phyloP scores from a whole-genome alignment of 2,329 filamentous ascomycete species.

The Drechslerella coelobrocha region DNA sequence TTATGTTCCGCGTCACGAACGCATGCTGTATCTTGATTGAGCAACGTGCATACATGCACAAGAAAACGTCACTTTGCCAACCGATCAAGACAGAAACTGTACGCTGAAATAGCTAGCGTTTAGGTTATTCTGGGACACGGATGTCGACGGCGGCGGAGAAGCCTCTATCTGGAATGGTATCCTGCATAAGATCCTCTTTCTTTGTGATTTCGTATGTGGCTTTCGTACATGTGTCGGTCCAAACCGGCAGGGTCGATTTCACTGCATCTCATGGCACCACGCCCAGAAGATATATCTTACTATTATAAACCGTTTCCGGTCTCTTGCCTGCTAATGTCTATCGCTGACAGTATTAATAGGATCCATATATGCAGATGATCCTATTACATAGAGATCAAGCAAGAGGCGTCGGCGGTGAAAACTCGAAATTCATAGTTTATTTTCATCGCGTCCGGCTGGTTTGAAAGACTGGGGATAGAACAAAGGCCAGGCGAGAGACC shows the following conservation, averaged over 20 bases:
- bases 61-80: background rate
- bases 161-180: too few relatives aligned
- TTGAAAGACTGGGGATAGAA: too few relatives aligned
- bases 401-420: background rate
- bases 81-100: conserved; percentile 4
- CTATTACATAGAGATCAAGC: background rate
- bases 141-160: background rate
- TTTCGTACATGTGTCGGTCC: background rate
- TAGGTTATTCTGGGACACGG: background rate
- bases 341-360: background rate
- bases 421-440: background rate
- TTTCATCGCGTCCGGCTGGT: too few relatives aligned
- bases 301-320: too few relatives aligned
- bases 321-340: background rate
- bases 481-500: too few relatives aligned
- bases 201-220: background rate
- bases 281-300: too few relatives aligned
- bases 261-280: too few relatives aligned
- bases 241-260: background rate
- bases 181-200: too few relatives aligned
- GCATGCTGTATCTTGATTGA: background rate
- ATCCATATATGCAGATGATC: background rate
- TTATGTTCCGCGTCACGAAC: conserved; percentile 3
- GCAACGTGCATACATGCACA: background rate
- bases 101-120: conserved; percentile 1